Evolutionary conservation across 2,329 filamentous ascomycete species (phyloP).

Genomic region (Sporothrix globosa): DNA sequence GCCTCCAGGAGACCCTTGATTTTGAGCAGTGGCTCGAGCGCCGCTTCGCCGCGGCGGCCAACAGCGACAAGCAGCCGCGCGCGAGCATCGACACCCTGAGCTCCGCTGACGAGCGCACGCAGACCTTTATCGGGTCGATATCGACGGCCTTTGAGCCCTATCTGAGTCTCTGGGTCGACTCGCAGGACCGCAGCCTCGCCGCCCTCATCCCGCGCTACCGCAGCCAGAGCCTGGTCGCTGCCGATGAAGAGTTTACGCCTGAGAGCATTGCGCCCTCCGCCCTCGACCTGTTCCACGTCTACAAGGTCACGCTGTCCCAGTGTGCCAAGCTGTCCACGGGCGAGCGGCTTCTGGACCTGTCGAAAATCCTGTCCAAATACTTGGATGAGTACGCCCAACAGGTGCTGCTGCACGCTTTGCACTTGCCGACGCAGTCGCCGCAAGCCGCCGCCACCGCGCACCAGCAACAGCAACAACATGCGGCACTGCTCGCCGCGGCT

Average conservation of each 20-base stretch:
- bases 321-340: conserved; percentile 95
- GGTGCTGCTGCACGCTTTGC: conserved; percentile 74
- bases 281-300: conserved; percentile 96
- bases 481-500: conserved; percentile 5
- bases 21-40: conserved; percentile 92
- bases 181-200: conserved; percentile 86
- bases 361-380: conserved; percentile 85
- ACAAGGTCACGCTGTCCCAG: conserved; percentile 88
- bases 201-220: conserved; percentile 86
- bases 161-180: conserved; percentile 94
- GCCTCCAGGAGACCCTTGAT: conserved; percentile 72
- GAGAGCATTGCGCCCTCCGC: conserved; percentile 91
- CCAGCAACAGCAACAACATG: neutral
- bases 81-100: conserved; percentile 88
- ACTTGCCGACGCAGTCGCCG: conserved; percentile 39
- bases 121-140: conserved; percentile 85
- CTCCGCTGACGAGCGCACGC: conserved; percentile 73
- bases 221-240: conserved; percentile 74
- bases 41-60: conserved; percentile 63
- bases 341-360: conserved; percentile 81
- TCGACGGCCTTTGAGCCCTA: conserved; percentile 98
- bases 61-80: conserved; percentile 51
- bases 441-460: neutral
- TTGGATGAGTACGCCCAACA: conserved; percentile 95
- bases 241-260: conserved; percentile 88